phyloP scores from a whole-genome alignment of 257 asterid genomes.

The Solanum stenotomum region DNA sequence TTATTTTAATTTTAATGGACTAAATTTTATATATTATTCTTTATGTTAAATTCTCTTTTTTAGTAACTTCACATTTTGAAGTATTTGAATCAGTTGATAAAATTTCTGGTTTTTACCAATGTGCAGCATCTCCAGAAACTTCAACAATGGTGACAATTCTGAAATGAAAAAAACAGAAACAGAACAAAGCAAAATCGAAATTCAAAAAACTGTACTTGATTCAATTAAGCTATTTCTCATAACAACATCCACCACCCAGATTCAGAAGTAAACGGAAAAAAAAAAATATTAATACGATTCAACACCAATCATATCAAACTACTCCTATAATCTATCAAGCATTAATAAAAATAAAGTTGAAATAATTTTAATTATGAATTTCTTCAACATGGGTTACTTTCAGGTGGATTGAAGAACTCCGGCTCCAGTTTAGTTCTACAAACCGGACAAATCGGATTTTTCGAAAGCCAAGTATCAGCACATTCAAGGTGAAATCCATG shows the following conservation, averaged over 20 bases:
- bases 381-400: slow-evolving; percentile 36
- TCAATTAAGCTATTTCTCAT: background rate
- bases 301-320: background rate
- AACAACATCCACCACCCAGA: slow-evolving; percentile 2
- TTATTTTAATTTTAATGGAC: too few relatives aligned
- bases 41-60: too few relatives aligned
- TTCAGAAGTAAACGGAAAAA: background rate
- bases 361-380: background rate
- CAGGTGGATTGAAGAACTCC: slow-evolving; percentile 35
- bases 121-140: background rate
- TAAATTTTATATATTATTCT: too few relatives aligned
- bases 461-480: slow-evolving; percentile 76
- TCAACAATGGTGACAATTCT: background rate
- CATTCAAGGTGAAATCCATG: slow-evolving; percentile 79
- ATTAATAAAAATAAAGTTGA: background rate
- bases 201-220: background rate
- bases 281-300: background rate
- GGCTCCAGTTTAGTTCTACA: slow-evolving; percentile 59
- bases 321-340: background rate
- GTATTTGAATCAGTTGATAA: background rate
- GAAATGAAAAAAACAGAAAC: background rate
- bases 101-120: background rate
- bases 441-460: slow-evolving; percentile 55
- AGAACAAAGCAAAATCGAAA: background rate
- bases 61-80: background rate